phyloP scores from a whole-genome alignment of 192 early-diverging fungal genomes.

The Fimicolochytrium jonesii region DNA sequence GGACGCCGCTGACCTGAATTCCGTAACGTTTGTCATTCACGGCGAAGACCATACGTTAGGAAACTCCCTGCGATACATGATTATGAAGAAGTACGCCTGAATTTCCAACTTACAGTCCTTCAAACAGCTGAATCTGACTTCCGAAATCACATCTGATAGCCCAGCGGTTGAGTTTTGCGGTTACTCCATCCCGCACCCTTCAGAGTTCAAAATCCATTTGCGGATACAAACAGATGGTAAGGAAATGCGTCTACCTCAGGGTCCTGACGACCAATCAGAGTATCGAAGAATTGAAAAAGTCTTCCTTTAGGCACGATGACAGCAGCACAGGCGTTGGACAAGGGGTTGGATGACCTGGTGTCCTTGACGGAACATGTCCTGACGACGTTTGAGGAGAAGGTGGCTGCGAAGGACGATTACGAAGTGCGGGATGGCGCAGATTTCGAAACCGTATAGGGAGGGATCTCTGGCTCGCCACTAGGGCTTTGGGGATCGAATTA shows the following conservation, averaged over 20 bases:
- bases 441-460: too few species aligned
- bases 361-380: slow-evolving; percentile 67
- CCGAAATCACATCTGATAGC: slow-evolving; percentile 40
- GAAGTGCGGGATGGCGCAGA: too few species aligned
- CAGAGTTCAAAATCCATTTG: slow-evolving; percentile 84
- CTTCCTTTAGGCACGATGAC: slow-evolving; percentile 72
- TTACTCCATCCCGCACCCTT: slow-evolving; percentile 97
- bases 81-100: slow-evolving; percentile 88
- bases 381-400: slow-evolving; percentile 55
- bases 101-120: not conserved
- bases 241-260: not conserved
- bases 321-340: slow-evolving; percentile 78
- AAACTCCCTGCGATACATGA: slow-evolving; percentile 84
- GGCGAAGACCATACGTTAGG: slow-evolving; percentile 98
- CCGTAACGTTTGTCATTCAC: slow-evolving; percentile 81
- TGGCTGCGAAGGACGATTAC: slow-evolving; percentile 18
- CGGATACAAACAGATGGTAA: slow-evolving; percentile 88
- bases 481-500: too few species aligned
- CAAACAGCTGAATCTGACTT: not conserved
- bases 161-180: slow-evolving; percentile 87
- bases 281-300: too few species aligned
- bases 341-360: slow-evolving; percentile 81
- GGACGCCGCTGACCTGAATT: slow-evolving; percentile 59
- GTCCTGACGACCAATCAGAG: not conserved
- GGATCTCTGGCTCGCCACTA: too few species aligned